Conservation (phyloP, 441 rosid genomes). For the Populus hybrid region DNA sequence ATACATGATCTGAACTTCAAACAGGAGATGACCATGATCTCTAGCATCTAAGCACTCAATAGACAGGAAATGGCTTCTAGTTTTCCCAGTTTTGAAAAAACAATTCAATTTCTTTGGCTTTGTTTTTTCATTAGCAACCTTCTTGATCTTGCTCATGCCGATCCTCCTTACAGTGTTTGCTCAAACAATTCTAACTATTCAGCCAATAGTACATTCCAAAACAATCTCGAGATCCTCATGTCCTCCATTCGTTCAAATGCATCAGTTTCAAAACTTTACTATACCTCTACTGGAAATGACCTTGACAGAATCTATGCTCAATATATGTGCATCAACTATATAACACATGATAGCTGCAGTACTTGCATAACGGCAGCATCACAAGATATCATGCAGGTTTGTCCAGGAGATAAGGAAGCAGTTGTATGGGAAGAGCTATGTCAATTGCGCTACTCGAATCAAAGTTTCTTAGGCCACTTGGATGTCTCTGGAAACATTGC, state of each 20-base stretch:
- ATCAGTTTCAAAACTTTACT: no score
- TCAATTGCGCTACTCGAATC: no score
- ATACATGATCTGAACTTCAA: neutral
- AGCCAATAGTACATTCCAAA: conserved; percentile 15
- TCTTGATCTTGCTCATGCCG: conserved; percentile 22
- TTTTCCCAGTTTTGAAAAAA: conserved; percentile 2
- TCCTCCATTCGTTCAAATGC: conserved; percentile 16
- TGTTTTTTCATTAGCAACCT: neutral
- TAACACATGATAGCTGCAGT: no score
- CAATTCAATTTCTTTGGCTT: conserved; percentile 11
- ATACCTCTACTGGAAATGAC: no score
- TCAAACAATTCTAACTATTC: conserved; percentile 6
- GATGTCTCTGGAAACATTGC: conserved; percentile 20
- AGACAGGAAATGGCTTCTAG: conserved; percentile 14
- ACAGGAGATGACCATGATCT: neutral
- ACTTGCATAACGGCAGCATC: no score
- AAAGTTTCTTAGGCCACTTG: conserved; percentile 23
- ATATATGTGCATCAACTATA: no score
- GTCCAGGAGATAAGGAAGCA: no score
- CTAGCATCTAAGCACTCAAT: neutral
- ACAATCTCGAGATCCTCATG: conserved; percentile 15
- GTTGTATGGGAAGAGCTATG: no score
- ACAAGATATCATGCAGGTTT: no score
- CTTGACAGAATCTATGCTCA: no score
- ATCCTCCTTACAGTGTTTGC: conserved; percentile 34